These are phyloP conservation scores for Elaeis guineensis DNA, from an alignment of 176 grass and related monocot genomes.

Conservation along the genomic window DNA sequence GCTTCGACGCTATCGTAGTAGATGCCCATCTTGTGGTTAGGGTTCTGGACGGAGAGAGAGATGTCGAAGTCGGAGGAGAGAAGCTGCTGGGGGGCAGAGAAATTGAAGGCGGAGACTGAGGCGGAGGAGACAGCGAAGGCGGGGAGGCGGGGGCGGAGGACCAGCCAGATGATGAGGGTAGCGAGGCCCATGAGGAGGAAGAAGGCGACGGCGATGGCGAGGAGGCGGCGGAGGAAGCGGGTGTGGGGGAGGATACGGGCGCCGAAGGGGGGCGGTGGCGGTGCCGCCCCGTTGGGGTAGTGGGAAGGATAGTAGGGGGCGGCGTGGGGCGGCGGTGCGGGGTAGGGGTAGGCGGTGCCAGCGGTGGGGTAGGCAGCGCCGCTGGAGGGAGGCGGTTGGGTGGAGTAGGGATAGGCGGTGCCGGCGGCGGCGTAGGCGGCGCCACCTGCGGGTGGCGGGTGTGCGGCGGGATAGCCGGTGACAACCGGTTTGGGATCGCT, in stretches of 20 bases:
- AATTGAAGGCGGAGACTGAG: slow-evolving; percentile 43
- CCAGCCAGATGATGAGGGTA: slow-evolving; percentile 81
- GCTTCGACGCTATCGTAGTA: slow-evolving; percentile 44
- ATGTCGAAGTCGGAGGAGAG: slow-evolving; percentile 61
- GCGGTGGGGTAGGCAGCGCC: slow-evolving; percentile 40
- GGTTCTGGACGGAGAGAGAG: slow-evolving; percentile 50
- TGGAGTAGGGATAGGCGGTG: too few species aligned
- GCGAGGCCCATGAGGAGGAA: slow-evolving; percentile 56
- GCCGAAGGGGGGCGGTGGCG: too few species aligned
- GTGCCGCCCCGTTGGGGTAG: background rate
- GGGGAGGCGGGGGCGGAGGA: slow-evolving; percentile 73
- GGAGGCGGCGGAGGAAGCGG: slow-evolving; percentile 49
- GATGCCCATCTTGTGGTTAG: slow-evolving; percentile 70
- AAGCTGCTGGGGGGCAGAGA: slow-evolving; percentile 31
- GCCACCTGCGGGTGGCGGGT: background rate
- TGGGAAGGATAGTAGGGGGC: slow-evolving; percentile 23
- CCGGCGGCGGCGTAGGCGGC: too few species aligned
- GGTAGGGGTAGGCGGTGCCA: background rate
- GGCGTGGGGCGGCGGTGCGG: slow-evolving; percentile 27
- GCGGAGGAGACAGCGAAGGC: slow-evolving; percentile 51
- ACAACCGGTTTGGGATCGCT: slow-evolving; percentile 26
- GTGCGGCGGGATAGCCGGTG: slow-evolving; percentile 43
- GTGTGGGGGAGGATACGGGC: background rate
- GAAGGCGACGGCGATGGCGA: slow-evolving; percentile 38
- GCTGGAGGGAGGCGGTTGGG: background rate